Evolutionary conservation across 169 alveolate genomes (phyloP).

Genomic region (Amoebophrya sp.): DNA sequence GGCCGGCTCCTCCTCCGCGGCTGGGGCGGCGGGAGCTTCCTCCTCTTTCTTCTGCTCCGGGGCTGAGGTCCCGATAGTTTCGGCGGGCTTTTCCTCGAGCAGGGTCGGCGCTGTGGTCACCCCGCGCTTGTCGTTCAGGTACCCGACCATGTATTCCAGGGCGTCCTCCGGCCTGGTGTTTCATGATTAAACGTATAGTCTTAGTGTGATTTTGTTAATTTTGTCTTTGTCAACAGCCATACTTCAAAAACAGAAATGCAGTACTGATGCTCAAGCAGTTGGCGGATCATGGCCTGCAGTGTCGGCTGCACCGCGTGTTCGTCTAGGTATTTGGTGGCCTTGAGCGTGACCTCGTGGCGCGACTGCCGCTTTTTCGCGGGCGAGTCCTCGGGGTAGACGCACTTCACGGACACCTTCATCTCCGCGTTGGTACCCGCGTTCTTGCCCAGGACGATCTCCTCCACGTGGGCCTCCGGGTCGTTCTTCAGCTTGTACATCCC

Average conservation of each 20-base stretch:
- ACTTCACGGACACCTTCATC: neutral
- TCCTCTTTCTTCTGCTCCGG: too few relatives aligned
- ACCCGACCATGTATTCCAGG: neutral
- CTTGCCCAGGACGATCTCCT: neutral
- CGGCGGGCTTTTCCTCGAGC: too few relatives aligned
- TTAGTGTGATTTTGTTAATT: too few relatives aligned
- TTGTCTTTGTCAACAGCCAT: neutral
- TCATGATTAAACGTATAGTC: too few relatives aligned
- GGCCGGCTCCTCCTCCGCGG: too few relatives aligned
- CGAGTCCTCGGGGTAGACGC: neutral
- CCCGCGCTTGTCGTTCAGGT: neutral
- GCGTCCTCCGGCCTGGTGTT: slow-evolving; percentile 2
- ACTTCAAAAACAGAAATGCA: neutral
- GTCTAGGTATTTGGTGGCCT: neutral
- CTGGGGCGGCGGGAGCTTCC: too few relatives aligned
- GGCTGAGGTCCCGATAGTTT: too few relatives aligned
- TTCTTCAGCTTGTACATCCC: slow-evolving; percentile 3
- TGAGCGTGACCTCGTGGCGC: neutral
- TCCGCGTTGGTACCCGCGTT: too few relatives aligned
- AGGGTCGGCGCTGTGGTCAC: too few relatives aligned
- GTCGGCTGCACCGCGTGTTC: neutral
- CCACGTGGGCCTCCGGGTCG: neutral
- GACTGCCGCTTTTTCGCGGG: neutral
- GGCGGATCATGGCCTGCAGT: neutral
- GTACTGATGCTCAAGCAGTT: neutral